Base-by-base conservation (phyloP, 2,329 filamentous ascomycete species). In the Mycosphaerella arachidis region DNA sequence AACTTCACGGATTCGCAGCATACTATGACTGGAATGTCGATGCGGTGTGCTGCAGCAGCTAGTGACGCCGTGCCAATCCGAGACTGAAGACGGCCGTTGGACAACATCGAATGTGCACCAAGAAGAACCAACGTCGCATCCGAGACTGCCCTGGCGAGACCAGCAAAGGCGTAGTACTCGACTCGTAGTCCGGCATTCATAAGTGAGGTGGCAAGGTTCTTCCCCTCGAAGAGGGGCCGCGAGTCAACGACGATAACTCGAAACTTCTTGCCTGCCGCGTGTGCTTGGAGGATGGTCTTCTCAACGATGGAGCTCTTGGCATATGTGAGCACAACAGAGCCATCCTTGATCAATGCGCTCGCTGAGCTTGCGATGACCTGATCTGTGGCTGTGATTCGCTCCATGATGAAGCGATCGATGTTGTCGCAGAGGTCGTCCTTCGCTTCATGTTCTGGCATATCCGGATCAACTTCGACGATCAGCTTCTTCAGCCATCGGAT, bases 1-100 rank as follows among this genome's bases (percentile, higher is more conserved):
- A 97, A 97, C 77, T 97, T 99, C 78, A 97, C 87, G 4, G 89
- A 94, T 78, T 97, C 93, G 74, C 91, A 96, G 60, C 95, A 89
- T 3, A 95, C 91, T 35, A 95, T 87, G 60, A 97, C 91, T 0
- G 90, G 89, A 40, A 92, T 84, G 59, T 88, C 87, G 20, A 86
- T 81, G 58, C 89, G 85, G 55, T 87, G 85, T 6, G 92, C 93
- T 46, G 89, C 86, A 79, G 94, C 89, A 18, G 93, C 92, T 9
- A 97, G 84, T 60, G 94, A 85, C 27, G 90, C 91, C 3, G 92
- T 96, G 62, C 94, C 94, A 9, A 91, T 86, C 20, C 92, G 86
- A 4, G 90, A 93, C 75, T 95, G 96, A 68, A 99, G 83, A 35
- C 90, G 85, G 7, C 94, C 94, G 75, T 97, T 97, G 67, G 90